phyloP scores from a whole-genome alignment of 768 basidiomycete genomes.

The Crucibulum laeve region DNA sequence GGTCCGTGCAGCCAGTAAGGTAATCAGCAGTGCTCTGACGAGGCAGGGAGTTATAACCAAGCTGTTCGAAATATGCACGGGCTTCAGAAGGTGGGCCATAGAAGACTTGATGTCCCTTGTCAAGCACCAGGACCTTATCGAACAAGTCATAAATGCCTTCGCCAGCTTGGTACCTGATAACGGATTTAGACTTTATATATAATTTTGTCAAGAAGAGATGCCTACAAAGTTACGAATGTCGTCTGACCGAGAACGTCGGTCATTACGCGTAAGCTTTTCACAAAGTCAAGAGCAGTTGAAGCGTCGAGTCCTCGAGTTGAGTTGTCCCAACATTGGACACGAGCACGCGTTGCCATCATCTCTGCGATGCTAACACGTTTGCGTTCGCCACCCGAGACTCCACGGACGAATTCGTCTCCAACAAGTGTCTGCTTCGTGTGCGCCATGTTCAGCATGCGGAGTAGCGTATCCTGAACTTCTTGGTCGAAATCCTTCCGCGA shows the following conservation, averaged over 20 bases:
- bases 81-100: conserved; percentile 74
- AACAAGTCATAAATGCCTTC: conserved; percentile 76
- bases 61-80: conserved; percentile 68
- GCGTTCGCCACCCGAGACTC: conserved; percentile 75
- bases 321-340: conserved; percentile 82
- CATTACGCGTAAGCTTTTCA: conserved; percentile 71
- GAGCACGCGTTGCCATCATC: conserved; percentile 80
- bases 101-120: conserved; percentile 78
- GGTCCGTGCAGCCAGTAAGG: conserved; percentile 78
- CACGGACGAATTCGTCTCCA: conserved; percentile 83
- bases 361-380: conserved; percentile 83
- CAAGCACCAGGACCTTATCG: conserved; percentile 84
- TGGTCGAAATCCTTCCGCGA: conserved; percentile 54
- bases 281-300: conserved; percentile 85
- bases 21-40: conserved; percentile 87
- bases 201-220: not conserved
- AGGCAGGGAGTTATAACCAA: conserved; percentile 72
- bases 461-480: conserved; percentile 54
- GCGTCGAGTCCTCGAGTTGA: conserved; percentile 80
- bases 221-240: conserved; percentile 73
- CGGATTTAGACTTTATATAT: conserved; percentile 3
- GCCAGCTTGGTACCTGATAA: conserved; percentile 67
- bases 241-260: conserved; percentile 82
- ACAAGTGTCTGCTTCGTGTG: conserved; percentile 79
- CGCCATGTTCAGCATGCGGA: conserved; percentile 79